Evolutionary conservation across 306 rosid genomes (phyloP).

Genomic region (Dalbergia cochinchinensis): DNA sequence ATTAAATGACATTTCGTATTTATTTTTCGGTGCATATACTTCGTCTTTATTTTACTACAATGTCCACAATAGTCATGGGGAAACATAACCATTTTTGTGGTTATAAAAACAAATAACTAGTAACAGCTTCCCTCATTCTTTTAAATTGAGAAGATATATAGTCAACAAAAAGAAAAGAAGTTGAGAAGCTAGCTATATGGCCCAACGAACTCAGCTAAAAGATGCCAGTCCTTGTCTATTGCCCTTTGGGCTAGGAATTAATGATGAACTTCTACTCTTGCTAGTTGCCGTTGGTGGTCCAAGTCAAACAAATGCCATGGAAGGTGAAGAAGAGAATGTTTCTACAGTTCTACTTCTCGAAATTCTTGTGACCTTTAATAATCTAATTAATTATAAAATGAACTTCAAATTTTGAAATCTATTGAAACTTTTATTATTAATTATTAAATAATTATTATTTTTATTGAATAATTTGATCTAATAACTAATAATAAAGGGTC

Average conservation of each 20-base stretch:
- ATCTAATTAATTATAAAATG: no score
- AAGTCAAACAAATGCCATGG: constrained; percentile 37
- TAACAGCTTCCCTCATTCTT: neutral
- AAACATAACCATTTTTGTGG: neutral
- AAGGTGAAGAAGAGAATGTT: constrained; percentile 15
- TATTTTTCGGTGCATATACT: neutral
- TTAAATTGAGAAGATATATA: neutral
- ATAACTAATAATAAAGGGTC: no score
- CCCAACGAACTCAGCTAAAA: constrained; percentile 4
- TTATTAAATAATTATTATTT: no score
- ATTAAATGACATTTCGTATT: neutral
- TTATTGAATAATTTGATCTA: no score
- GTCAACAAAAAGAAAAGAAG: neutral
- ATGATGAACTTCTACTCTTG: constrained; percentile 21
- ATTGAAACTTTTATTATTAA: no score
- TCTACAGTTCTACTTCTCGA: neutral
- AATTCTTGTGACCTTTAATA: constrained; percentile 34
- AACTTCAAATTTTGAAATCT: no score
- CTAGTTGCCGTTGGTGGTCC: constrained; percentile 30
- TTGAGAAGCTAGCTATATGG: neutral
- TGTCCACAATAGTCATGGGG: neutral
- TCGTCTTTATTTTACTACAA: no score
- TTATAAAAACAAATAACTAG: no score
- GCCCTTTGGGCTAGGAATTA: constrained; percentile 24
- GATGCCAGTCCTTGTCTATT: neutral